Base-by-base conservation (phyloP, 2,329 filamentous ascomycete species). In the Hypoxylon sp. region DNA sequence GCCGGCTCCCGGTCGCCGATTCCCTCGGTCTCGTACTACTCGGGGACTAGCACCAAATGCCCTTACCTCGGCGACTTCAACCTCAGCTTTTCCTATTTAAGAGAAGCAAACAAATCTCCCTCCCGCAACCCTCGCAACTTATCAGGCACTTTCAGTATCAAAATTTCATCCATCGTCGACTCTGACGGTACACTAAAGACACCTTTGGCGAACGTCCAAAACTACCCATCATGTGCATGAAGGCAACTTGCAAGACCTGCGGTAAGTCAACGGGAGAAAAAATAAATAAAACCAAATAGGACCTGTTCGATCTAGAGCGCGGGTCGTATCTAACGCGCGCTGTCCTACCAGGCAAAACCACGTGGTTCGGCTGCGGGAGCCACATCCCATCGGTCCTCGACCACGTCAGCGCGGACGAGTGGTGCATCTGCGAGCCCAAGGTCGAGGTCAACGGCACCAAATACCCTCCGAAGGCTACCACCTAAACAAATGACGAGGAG, bases 401-500 rank as follows among this genome's bases (percentile, higher is more conserved):
- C 74, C 71, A 75, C 24, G 75, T 91, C 44, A 82, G 87, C 4
- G 78, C 81, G 34, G 76, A 80, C 5, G 81, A 91, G 41, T 85
- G 89, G 78, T 93, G 90, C 80, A 80, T 79, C 22, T 93, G 90
- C 74, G 80, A 83, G 70, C 89, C 89, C 26, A 85, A 85, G 73
- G 80, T 91, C 65, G 84, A 87, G 72, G 80, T 81, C 41, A 83
- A 86, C 57, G 88, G 87, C 47, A 85, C 85, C 71, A 71, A 83
- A 72, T 91, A 91, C 72, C 89, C 89, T 61, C 88, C 89, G 26
- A 89, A 85, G 83, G 87, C 82, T 26, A 10, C 41, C 17, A 28
- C 15, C 8, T 32, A 7, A 1, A 10, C n/a, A 17, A 3, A 41
- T 17, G 37, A 10, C 37, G 37, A 41, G 37, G 6, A 10, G n/a